Percentiles rank a stretch among this genome's conserved stretches.
These are phyloP conservation scores for Knoxdaviesia capensis DNA, from an alignment of 2,329 filamentous ascomycete genomes.

Conservation along the genomic window DNA sequence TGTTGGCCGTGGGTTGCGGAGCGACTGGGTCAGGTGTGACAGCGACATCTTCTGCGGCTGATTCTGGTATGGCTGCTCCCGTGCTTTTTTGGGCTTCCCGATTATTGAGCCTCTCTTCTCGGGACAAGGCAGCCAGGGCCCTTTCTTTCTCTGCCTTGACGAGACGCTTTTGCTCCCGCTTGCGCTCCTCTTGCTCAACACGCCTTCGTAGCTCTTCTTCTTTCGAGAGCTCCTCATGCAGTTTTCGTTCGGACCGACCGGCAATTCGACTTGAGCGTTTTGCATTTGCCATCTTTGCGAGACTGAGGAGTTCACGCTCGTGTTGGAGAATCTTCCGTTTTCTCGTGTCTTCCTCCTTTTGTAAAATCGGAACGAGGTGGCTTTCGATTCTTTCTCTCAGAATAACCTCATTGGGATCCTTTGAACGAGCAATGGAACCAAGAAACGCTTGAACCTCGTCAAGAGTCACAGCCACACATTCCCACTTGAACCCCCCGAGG, in stretches of 20 bases:
- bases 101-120: slow-evolving; percentile 42
- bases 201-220: slow-evolving; percentile 47
- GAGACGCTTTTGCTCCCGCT: slow-evolving; percentile 5
- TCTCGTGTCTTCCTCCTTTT: slow-evolving; percentile 55
- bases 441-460: slow-evolving; percentile 59
- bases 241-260: slow-evolving; percentile 58
- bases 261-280: slow-evolving; percentile 87
- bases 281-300: slow-evolving; percentile 78
- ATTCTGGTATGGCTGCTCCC: slow-evolving; percentile 37
- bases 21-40: too few species aligned
- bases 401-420: slow-evolving; percentile 69
- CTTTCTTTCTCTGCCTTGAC: slow-evolving; percentile 2
- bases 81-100: slow-evolving; percentile 51
- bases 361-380: slow-evolving; percentile 67
- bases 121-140: slow-evolving; percentile 5
- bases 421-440: slow-evolving; percentile 49
- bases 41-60: slow-evolving; percentile 10
- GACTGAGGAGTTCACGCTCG: slow-evolving; percentile 59
- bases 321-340: slow-evolving; percentile 48
- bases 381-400: slow-evolving; percentile 51
- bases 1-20: too few species aligned
- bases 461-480: slow-evolving; percentile 69
- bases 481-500: slow-evolving; percentile 66
- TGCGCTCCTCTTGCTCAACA: slow-evolving; percentile 12
- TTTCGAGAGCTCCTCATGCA: slow-evolving; percentile 47